These are phyloP conservation scores for Ceratocystis alfenasii DNA, from an alignment of 2,329 filamentous ascomycete species.

Conservation along the genomic window DNA sequence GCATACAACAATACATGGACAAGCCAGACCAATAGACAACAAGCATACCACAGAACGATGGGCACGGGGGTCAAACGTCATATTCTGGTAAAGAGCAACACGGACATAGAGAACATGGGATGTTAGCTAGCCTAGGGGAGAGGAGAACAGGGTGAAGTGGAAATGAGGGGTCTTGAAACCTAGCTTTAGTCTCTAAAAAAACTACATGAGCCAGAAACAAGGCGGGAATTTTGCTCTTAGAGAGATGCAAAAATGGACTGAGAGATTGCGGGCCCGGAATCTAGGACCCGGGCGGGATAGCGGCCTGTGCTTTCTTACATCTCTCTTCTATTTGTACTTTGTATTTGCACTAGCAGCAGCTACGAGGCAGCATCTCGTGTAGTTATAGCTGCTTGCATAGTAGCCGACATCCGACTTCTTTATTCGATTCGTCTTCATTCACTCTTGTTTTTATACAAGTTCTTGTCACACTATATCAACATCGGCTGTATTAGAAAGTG, in stretches of 20 bases:
- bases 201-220: neutral
- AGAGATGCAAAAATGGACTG: neutral
- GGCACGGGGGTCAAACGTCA: neutral
- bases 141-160: neutral
- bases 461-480: neutral
- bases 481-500: neutral
- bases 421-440: neutral
- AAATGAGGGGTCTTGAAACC: constrained; percentile 11
- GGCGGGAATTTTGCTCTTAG: neutral
- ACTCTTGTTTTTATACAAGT: neutral
- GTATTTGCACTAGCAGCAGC: neutral
- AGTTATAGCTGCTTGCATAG: neutral
- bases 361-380: neutral
- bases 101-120: neutral
- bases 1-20: neutral
- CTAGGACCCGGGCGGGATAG: neutral
- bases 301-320: neutral
- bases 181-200: neutral
- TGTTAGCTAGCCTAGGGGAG: neutral
- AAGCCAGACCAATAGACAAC: neutral
- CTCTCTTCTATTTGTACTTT: neutral
- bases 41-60: neutral
- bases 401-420: too few relatives aligned
- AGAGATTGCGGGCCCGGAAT: neutral
- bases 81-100: constrained; percentile 3